Evolutionary conservation across 2,329 filamentous ascomycete species (phyloP), one percentile per base, ranked within the genome.

Genomic region (Ophiosphaerella korrae): DNA sequence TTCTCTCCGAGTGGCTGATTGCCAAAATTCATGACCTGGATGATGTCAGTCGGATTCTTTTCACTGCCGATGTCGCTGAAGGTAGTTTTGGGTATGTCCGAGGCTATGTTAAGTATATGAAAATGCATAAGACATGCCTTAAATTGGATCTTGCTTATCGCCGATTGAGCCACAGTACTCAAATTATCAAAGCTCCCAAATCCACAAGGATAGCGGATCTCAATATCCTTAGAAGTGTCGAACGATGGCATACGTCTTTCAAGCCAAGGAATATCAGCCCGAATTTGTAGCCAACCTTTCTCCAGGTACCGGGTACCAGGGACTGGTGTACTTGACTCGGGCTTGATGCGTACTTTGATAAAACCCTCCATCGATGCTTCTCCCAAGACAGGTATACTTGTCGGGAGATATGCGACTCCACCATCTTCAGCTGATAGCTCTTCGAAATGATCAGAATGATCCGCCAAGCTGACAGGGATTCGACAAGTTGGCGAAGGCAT

Each of bases 191-290:
- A 48, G 24, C 35, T 29, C 3, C 44, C 34, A 26, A 52, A 36
- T 3, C 34, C 33, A 26, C 49, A 52, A 12, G 49, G 49, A 23
- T 52, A 52, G 24, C 21, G 11, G 24, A 52, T 43, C 13, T 48
- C 18, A 23, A 52, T 21, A 13, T 42, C 38, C 18, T 52, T 52
- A 2, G 29, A 21, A 2, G 43, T 32, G 3, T 52, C 49, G 29
- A 52, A 52, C 8, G 33, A 39, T 11, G 49, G 49, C 44, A 52
- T 33, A 34, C 33, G 44, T 29, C 44, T 29, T 7, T 48, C 44
- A 5, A 52, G 38, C 49, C 49, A 52, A 7, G 49, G 49, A 39
- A 52, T 52, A 18, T 52, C 49, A 5, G 49, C 49, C 26, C 44
- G 32, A 32, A 52, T 52, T 14, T 31, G 14, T 11, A 52, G 23